These are phyloP conservation scores for Acorus calamus DNA, from an alignment of 106 monocot genomes.

Conservation along the genomic window DNA sequence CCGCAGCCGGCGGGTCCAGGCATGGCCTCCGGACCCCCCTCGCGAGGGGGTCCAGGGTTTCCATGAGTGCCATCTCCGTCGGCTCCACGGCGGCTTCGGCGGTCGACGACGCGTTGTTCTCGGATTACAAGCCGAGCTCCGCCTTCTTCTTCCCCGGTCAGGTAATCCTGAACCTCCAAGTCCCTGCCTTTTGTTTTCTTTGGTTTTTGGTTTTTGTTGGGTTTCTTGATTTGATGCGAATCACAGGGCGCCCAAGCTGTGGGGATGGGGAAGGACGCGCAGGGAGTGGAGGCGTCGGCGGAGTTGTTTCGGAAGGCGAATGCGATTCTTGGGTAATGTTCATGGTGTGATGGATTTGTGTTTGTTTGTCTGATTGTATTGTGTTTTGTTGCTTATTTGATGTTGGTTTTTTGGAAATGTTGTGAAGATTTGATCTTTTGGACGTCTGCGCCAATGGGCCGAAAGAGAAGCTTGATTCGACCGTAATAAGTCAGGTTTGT, in stretches of 20 bases:
- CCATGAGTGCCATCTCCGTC: slow-evolving; percentile 21
- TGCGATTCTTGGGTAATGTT: slow-evolving; percentile 70
- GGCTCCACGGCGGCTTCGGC: slow-evolving; percentile 15
- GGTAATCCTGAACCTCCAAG: slow-evolving; percentile 8
- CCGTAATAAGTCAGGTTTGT: slow-evolving; percentile 86
- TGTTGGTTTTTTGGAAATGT: too few species aligned
- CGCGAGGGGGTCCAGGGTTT: slow-evolving; percentile 14
- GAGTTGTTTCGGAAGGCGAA: slow-evolving; percentile 79
- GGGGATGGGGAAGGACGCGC: slow-evolving; percentile 81
- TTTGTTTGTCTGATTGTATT: background rate
- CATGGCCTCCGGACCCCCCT: background rate
- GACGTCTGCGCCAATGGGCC: slow-evolving; percentile 88
- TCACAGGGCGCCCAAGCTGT: slow-evolving; percentile 81
- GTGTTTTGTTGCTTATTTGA: background rate
- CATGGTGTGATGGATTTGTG: too few species aligned
- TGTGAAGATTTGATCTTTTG: slow-evolving; percentile 54
- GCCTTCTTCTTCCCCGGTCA: slow-evolving; percentile 52
- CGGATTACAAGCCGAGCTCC: slow-evolving; percentile 32
- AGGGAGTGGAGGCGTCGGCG: slow-evolving; percentile 64
- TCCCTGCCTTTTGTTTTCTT: too few species aligned
- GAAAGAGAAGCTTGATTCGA: slow-evolving; percentile 93
- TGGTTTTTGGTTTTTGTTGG: too few species aligned
- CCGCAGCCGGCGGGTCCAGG: too few species aligned
- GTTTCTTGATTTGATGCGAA: too few species aligned
- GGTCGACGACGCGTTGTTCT: slow-evolving; percentile 19